Evolutionary conservation across 192 early-diverging fungal genomes (phyloP).

Genomic region (Entophlyctis luteolus): DNA sequence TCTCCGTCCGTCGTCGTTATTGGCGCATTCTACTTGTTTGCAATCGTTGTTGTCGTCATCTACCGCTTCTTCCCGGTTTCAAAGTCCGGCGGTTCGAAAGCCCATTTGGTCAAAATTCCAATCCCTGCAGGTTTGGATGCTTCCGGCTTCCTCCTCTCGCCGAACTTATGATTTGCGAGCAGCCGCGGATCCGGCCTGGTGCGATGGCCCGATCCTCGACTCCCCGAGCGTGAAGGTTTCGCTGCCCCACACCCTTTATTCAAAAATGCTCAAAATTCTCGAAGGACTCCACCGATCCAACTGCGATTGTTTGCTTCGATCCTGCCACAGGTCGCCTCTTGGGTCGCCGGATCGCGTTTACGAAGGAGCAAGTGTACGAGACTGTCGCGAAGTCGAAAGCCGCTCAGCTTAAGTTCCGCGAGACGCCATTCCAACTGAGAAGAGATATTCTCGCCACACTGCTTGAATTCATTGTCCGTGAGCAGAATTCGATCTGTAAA

Average conservation of each 20-base stretch:
- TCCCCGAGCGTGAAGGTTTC: background rate
- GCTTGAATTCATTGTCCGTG: conserved; percentile 62
- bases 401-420: conserved; percentile 67
- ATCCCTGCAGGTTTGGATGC: conserved; percentile 8
- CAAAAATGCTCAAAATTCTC: background rate
- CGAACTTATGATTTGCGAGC: background rate
- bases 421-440: conserved; percentile 69
- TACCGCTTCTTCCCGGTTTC: background rate
- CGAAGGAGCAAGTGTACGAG: conserved; percentile 51
- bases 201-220: background rate
- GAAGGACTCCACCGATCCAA: conserved; percentile 33
- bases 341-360: conserved; percentile 57
- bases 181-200: background rate
- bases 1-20: background rate
- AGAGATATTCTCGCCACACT: conserved; percentile 66
- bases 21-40: background rate
- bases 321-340: conserved; percentile 77
- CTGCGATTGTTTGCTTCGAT: conserved; percentile 74
- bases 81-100: background rate
- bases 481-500: conserved; percentile 74
- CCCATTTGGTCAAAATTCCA: conserved; percentile 4
- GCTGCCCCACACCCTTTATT: background rate
- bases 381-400: conserved; percentile 51
- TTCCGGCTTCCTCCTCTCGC: background rate
- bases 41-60: background rate